Percentiles rank a stretch among this genome's conserved stretches.
phyloP scores from a whole-genome alignment of 1,284 basidiomycete genomes.

The Mycocalia duriaeana region DNA sequence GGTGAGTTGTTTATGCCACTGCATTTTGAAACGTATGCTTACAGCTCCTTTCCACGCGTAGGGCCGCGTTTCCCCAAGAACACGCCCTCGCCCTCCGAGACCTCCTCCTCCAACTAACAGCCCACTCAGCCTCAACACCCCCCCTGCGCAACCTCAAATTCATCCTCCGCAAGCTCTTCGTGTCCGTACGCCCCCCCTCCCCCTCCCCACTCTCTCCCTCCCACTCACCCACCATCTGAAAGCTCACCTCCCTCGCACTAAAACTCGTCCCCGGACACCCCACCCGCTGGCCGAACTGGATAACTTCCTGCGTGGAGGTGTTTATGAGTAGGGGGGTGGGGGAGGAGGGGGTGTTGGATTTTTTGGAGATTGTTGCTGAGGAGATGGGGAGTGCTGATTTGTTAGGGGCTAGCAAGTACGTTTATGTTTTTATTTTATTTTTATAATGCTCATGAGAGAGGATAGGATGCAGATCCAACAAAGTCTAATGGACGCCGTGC shows the following conservation, averaged over 20 bases:
- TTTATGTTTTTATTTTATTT: constrained; percentile 17
- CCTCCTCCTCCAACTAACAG: constrained; percentile 59
- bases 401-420: constrained; percentile 70
- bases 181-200: constrained; percentile 55
- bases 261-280: constrained; percentile 59
- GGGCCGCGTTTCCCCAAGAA: constrained; percentile 59
- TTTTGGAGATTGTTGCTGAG: constrained; percentile 79
- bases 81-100: constrained; percentile 51
- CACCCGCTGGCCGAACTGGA: constrained; percentile 69
- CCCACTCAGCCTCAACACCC: constrained; percentile 48
- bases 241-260: constrained; percentile 74
- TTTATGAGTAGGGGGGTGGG: constrained; percentile 55
- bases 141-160: constrained; percentile 63
- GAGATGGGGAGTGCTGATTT: constrained; percentile 75
- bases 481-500: constrained; percentile 57
- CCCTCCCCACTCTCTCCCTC: constrained; percentile 7
- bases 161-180: constrained; percentile 81
- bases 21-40: not conserved
- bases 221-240: constrained; percentile 3
- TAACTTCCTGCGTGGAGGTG: constrained; percentile 50
- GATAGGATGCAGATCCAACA: constrained; percentile 58
- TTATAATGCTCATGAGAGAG: not conserved
- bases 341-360: constrained; percentile 64
- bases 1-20: constrained; percentile 45
- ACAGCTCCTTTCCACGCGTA: constrained; percentile 24